Conservation (phyloP, 768 basidiomycete species). For the Scleroderma citrinum region DNA sequence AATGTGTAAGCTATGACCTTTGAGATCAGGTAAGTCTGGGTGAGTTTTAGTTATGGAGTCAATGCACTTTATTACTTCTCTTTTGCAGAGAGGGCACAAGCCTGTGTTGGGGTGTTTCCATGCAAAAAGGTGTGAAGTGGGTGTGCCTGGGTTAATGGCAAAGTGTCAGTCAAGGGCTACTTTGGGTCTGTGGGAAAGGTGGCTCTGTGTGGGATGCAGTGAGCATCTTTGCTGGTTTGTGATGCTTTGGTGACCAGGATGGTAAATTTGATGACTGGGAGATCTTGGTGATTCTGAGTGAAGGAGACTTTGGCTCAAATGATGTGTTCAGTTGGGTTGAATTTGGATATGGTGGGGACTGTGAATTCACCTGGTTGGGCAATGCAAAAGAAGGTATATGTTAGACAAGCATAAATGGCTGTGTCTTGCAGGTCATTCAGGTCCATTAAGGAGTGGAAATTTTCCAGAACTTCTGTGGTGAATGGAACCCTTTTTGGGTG, state of each 20-base stretch:
- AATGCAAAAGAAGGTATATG: slow-evolving; percentile 30
- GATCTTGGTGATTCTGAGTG: slow-evolving; percentile 16
- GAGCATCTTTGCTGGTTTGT: slow-evolving; percentile 14
- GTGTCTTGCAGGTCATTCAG: slow-evolving; percentile 26
- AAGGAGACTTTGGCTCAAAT: slow-evolving; percentile 16
- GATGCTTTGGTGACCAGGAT: slow-evolving; percentile 17
- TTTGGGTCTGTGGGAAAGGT: slow-evolving; percentile 18
- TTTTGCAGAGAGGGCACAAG: slow-evolving; percentile 22
- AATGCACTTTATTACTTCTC: slow-evolving; percentile 18
- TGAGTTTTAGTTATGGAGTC: neutral
- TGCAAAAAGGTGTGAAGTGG: slow-evolving; percentile 24
- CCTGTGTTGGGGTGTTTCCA: slow-evolving; percentile 12
- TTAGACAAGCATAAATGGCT: slow-evolving; percentile 20
- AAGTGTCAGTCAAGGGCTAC: slow-evolving; percentile 22
- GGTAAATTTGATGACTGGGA: slow-evolving; percentile 5
- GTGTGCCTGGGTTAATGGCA: slow-evolving; percentile 16
- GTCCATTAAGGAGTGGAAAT: slow-evolving; percentile 15
- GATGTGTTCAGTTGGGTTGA: slow-evolving; percentile 27
- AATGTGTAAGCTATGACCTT: slow-evolving; percentile 19
- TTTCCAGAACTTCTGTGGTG: slow-evolving; percentile 9
- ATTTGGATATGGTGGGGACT: slow-evolving; percentile 25
- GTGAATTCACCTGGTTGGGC: slow-evolving; percentile 36
- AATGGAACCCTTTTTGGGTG: slow-evolving; percentile 26
- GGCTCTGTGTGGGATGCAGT: neutral
- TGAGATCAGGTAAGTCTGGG: neutral